These are phyloP conservation scores for Sugiyamaella novakii DNA, from an alignment of 1,139 yeast species.

Conservation along the genomic window DNA sequence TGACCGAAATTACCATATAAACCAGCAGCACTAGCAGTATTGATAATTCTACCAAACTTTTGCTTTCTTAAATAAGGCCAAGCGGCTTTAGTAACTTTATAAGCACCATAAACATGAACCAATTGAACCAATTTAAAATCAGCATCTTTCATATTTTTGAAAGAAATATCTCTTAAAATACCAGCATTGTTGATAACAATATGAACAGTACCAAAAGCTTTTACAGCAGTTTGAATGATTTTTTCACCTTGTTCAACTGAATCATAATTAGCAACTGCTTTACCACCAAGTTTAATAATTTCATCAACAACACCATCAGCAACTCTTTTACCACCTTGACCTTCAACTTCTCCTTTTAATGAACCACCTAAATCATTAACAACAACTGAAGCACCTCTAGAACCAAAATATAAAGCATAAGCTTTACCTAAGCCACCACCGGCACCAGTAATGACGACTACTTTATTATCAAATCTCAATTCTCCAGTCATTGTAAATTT, in stretches of 20 bases:
- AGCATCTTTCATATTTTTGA: slow-evolving; percentile 78
- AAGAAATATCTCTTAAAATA: slow-evolving; percentile 66
- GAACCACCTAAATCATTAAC: slow-evolving; percentile 91
- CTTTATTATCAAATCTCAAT: slow-evolving; percentile 69
- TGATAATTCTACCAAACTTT: slow-evolving; percentile 81
- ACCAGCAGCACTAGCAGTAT: slow-evolving; percentile 96
- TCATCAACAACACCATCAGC: slow-evolving; percentile 91
- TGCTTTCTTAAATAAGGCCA: slow-evolving; percentile 91
- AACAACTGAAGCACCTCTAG: slow-evolving; percentile 91
- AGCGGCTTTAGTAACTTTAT: slow-evolving; percentile 81
- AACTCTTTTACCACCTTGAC: slow-evolving; percentile 45
- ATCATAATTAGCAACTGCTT: slow-evolving; percentile 92
- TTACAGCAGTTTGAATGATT: slow-evolving; percentile 83
- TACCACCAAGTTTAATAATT: slow-evolving; percentile 72
- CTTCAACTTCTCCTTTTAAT: slow-evolving; percentile 56
- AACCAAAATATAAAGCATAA: slow-evolving; percentile 84
- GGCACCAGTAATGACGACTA: slow-evolving; percentile 92
- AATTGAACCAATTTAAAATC: slow-evolving; percentile 80
- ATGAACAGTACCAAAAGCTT: slow-evolving; percentile 87
- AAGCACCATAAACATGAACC: slow-evolving; percentile 90
- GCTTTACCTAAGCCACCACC: slow-evolving; percentile 96
- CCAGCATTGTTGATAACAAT: slow-evolving; percentile 93
- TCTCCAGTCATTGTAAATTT: slow-evolving; percentile 27
- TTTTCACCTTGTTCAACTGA: slow-evolving; percentile 86
- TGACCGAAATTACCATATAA: slow-evolving; percentile 97